Evolutionary conservation across 208 protist species (phyloP).

Genomic region (Leishmania arabica): DNA sequence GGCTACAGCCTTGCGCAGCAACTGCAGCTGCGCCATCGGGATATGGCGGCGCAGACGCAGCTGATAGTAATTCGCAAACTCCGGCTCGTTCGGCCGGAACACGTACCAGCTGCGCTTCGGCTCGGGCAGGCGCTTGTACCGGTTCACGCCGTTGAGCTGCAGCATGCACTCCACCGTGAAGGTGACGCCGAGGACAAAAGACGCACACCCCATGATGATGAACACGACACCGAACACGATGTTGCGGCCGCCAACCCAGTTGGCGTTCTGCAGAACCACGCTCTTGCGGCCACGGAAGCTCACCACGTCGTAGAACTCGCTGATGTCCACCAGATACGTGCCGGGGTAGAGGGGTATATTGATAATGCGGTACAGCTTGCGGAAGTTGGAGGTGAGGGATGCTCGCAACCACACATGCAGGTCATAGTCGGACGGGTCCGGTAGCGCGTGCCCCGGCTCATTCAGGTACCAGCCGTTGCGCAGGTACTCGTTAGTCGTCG

Average conservation of each 20-base stretch:
- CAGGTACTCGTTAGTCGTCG: conserved; percentile 76
- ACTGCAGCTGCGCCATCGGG: conserved; percentile 47
- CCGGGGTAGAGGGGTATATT: conserved; percentile 68
- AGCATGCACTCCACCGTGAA: conserved; percentile 61
- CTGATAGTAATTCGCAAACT: conserved; percentile 72
- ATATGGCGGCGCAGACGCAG: conserved; percentile 58
- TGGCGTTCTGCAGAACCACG: conserved; percentile 89
- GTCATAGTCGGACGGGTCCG: conserved; percentile 91
- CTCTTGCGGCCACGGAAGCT: conserved; percentile 94
- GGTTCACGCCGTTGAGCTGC: conserved; percentile 28
- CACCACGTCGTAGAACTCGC: conserved; percentile 94
- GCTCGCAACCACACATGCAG: conserved; percentile 98
- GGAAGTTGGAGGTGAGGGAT: conserved; percentile 93
- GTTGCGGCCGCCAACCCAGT: conserved; percentile 63
- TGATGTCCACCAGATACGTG: conserved; percentile 79
- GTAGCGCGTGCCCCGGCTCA: conserved; percentile 83
- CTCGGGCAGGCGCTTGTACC: conserved; percentile 35
- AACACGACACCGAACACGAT: conserved; percentile 58
- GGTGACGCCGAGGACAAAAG: conserved; percentile 57
- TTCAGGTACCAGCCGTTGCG: conserved; percentile 83
- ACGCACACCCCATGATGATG: conserved; percentile 54
- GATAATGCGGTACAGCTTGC: conserved; percentile 96
- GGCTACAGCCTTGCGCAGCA: conserved; percentile 38
- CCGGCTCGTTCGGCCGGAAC: conserved; percentile 41
- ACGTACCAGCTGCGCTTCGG: conserved; percentile 71